Evolutionary conservation across 345 rosid species (phyloP).

Genomic region (Dipteronia sinensis): DNA sequence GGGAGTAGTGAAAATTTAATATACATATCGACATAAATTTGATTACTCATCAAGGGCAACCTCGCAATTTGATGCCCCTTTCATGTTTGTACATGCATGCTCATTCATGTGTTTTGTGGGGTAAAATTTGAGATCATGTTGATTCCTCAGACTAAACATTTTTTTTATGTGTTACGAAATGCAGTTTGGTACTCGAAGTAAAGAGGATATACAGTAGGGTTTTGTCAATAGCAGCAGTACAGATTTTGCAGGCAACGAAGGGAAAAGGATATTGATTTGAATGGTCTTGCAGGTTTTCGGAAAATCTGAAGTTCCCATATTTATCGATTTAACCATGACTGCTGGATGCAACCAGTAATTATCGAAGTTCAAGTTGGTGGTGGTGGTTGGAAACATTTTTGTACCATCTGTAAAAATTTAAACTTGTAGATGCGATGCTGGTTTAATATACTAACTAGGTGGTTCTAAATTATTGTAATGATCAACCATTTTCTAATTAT

Average conservation of each 20-base stretch:
- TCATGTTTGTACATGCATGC: too few species aligned
- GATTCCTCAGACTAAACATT: neutral
- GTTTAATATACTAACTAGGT: neutral
- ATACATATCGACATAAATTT: too few species aligned
- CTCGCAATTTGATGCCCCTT: too few species aligned
- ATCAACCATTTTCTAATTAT: neutral
- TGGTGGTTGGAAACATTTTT: neutral
- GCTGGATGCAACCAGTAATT: neutral
- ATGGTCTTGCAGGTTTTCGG: neutral
- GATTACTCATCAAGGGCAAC: too few species aligned
- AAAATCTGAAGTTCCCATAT: neutral
- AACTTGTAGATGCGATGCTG: neutral
- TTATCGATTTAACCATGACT: neutral
- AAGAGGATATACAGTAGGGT: neutral
- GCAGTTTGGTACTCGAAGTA: neutral
- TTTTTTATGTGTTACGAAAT: neutral
- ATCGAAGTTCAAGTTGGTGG: neutral
- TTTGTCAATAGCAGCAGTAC: neutral
- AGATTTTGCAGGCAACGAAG: neutral
- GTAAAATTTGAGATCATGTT: neutral
- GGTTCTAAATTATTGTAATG: slow-evolving; percentile 13
- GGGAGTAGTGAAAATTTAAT: too few species aligned
- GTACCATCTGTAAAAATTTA: neutral
- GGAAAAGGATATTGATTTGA: neutral
- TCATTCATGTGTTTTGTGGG: neutral